A percentile compares a stretch with the other conserved stretches of the same genome.
Conservation (phyloP, 495 filamentous ascomycete genomes). For the Elaphomyces granulatus region DNA sequence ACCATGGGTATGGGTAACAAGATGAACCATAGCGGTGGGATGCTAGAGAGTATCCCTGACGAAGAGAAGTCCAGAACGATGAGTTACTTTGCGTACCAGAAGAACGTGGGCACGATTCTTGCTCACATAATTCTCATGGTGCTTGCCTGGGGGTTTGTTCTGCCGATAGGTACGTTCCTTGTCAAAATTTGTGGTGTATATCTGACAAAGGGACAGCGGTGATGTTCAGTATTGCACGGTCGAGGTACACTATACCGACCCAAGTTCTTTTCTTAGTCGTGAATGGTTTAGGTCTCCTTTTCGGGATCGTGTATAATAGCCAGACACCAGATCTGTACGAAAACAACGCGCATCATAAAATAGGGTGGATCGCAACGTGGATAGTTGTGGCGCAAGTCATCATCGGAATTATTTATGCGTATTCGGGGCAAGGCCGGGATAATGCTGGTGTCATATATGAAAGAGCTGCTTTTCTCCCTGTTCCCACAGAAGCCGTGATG, state of each 20-base stretch:
- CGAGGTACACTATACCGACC: constrained; percentile 52
- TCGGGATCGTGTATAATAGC: constrained; percentile 65
- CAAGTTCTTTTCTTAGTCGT: constrained; percentile 64
- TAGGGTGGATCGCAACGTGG: constrained; percentile 77
- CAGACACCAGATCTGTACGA: constrained; percentile 79
- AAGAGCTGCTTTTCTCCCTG: constrained; percentile 45
- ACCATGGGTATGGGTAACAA: constrained; percentile 24
- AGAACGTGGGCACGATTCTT: constrained; percentile 52
- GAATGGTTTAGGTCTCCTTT: constrained; percentile 55
- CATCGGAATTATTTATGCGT: constrained; percentile 47
- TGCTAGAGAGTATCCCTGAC: neutral
- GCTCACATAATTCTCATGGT: constrained; percentile 72
- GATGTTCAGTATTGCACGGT: constrained; percentile 73
- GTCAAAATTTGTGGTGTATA: too few species aligned
- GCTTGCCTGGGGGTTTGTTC: constrained; percentile 65
- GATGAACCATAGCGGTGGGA: neutral
- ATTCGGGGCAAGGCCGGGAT: constrained; percentile 25
- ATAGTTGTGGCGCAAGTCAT: constrained; percentile 52
- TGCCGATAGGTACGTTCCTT: constrained; percentile 56
- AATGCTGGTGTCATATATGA: constrained; percentile 18
- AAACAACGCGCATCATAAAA: constrained; percentile 75
- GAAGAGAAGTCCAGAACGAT: neutral
- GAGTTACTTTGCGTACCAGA: constrained; percentile 65
- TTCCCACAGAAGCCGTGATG: constrained; percentile 53
- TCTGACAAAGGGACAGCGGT: constrained; percentile 57